Percentiles rank a stretch among this genome's conserved stretches.
Evolutionary conservation across 225 moss, liverwort and hornwort genomes (phyloP).

Genomic region (Thuidium tamariscinum): DNA sequence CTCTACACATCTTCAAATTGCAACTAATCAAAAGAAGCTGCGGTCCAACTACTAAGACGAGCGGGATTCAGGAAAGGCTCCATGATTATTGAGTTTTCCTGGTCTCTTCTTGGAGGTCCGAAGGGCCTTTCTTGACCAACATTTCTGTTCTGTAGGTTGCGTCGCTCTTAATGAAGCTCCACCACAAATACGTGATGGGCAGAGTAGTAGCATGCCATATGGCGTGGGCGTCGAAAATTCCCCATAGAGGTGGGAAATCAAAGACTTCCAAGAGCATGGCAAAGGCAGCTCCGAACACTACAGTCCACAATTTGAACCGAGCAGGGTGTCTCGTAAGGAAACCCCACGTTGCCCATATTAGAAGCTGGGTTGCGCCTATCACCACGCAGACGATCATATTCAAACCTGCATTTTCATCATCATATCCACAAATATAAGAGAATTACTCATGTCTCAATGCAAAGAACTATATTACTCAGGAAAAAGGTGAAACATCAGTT

Average conservation of each 20-base stretch:
- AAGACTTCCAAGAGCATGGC: slow-evolving; percentile 95
- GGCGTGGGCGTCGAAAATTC: slow-evolving; percentile 84
- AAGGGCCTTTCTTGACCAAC: slow-evolving; percentile 12
- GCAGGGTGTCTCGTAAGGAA: slow-evolving; percentile 62
- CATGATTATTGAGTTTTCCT: slow-evolving; percentile 47
- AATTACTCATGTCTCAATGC: not conserved
- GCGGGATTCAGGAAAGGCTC: not conserved
- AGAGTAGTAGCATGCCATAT: slow-evolving; percentile 94
- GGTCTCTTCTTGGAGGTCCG: slow-evolving; percentile 10
- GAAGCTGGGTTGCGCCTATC: slow-evolving; percentile 59
- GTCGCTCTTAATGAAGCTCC: slow-evolving; percentile 94
- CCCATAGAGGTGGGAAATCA: slow-evolving; percentile 86
- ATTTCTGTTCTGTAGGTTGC: slow-evolving; percentile 55
- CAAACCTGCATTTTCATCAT: slow-evolving; percentile 40
- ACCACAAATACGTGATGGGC: slow-evolving; percentile 82
- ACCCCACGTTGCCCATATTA: slow-evolving; percentile 82
- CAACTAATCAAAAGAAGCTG: slow-evolving; percentile 6
- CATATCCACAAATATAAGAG: not conserved
- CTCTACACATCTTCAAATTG: slow-evolving; percentile 6
- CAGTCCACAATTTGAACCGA: slow-evolving; percentile 65
- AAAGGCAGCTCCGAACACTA: slow-evolving; percentile 68
- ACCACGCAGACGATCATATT: slow-evolving; percentile 86
- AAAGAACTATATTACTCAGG: not conserved
- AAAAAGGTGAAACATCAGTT: not conserved
- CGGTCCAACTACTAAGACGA: not conserved